phyloP scores from a whole-genome alignment of 768 basidiomycete genomes.

The Pisolithus marmoratus region DNA sequence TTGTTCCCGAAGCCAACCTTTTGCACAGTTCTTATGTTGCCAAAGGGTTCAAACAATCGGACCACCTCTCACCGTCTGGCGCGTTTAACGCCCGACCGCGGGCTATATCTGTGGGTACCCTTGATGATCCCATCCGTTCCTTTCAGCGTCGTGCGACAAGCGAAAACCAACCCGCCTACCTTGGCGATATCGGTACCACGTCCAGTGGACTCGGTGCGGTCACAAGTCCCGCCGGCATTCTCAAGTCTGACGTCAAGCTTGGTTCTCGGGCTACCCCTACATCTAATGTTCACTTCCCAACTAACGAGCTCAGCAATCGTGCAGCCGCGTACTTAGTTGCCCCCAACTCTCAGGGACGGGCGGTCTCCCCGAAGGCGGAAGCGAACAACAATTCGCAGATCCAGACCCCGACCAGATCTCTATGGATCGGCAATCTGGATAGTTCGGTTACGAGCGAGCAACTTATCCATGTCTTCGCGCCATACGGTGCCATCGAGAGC shows the following conservation, averaged over 20 bases:
- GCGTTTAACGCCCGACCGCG: constrained; percentile 54
- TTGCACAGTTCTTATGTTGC: constrained; percentile 56
- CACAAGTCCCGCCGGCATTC: constrained; percentile 36
- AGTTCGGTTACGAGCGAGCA: constrained; percentile 92
- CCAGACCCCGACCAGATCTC: constrained; percentile 90
- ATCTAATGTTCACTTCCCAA: constrained; percentile 66
- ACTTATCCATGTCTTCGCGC: constrained; percentile 91
- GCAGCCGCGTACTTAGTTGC: constrained; percentile 65
- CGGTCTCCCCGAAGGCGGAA: constrained; percentile 82
- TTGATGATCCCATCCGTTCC: constrained; percentile 72
- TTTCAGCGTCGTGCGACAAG: constrained; percentile 60
- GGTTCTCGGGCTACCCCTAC: constrained; percentile 37
- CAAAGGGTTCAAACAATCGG: constrained; percentile 69
- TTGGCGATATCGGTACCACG: constrained; percentile 46
- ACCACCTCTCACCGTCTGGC: constrained; percentile 51
- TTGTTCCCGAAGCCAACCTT: constrained; percentile 45
- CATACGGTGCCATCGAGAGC: constrained; percentile 96
- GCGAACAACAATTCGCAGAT: constrained; percentile 57
- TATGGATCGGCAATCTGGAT: constrained; percentile 99
- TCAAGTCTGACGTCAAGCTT: constrained; percentile 55
- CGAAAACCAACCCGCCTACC: constrained; percentile 51
- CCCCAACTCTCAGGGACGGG: constrained; percentile 62
- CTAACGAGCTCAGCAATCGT: constrained; percentile 47
- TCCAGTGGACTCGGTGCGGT: constrained; percentile 24
- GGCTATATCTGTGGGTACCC: constrained; percentile 83